Conservation (phyloP, 169 alveolate genomes). For the Cryptosporidium tyzzeri region DNA sequence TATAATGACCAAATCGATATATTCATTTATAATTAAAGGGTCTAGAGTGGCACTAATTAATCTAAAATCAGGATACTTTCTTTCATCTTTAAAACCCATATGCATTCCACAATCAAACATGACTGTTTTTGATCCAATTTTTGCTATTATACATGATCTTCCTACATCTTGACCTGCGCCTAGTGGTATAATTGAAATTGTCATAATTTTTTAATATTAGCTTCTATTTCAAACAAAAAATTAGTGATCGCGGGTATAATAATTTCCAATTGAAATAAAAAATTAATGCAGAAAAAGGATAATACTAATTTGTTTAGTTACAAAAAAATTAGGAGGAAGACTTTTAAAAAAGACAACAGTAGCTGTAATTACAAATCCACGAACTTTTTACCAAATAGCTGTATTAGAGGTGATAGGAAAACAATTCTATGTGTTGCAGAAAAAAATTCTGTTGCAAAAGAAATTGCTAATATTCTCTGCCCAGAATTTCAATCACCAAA, state of each 20-base stretch:
- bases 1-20: conserved; percentile 92
- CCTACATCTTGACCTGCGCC: conserved; percentile 99
- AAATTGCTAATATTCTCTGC: conserved; percentile 79
- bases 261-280: background rate
- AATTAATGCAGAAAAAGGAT: conserved; percentile 6
- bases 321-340: background rate
- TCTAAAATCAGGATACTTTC: conserved; percentile 94
- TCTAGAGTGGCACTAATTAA: conserved; percentile 72
- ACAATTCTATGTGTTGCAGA: conserved; percentile 84
- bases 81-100: conserved; percentile 93
- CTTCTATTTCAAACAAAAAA: no score
- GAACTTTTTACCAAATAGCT: background rate
- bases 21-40: conserved; percentile 43
- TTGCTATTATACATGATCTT: conserved; percentile 94
- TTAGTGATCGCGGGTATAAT: background rate
- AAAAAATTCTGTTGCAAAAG: conserved; percentile 87
- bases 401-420: background rate
- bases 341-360: background rate
- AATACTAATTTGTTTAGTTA: background rate
- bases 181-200: conserved; percentile 79
- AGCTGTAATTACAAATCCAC: background rate
- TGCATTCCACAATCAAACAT: conserved; percentile 98
- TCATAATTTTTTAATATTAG: conserved; percentile 1
- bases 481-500: conserved; percentile 28
- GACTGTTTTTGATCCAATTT: conserved; percentile 91